Base-by-base conservation (phyloP, 2,329 filamentous ascomycete genomes). In the Alternaria consortialis region DNA sequence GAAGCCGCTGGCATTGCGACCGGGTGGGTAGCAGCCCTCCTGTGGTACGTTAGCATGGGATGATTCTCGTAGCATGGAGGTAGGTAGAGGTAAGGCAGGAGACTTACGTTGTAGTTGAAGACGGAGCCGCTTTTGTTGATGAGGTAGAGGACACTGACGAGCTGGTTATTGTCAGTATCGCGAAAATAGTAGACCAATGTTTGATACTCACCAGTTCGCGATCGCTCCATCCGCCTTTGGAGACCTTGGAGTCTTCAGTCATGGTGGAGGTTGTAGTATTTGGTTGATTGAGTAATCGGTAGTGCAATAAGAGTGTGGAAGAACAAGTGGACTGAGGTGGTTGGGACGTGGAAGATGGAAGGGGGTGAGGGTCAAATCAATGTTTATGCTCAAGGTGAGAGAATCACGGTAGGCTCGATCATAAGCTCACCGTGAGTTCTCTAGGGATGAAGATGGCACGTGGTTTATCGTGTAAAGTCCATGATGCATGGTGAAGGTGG, bases 1-100 rank as follows among this genome's bases (percentile, higher is more conserved):
- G 47, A 63, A 74, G 12, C 71, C 72, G 7, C 60, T 69, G 25
- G 44, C 46, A 36, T 63, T 65, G 48, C 73, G 72, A 5, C 67
- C 68, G 15, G 47, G 44, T 0, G 72, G 73, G 13, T 60, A 59
- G 5, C 63, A 63, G 3, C 64, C 65, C 1, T 58, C 63, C 72
- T 75, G 40, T 20, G n/a, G 13, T 23, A n/a, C 6, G 29, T 52
- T 13, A n/a, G 25, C 2, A 29, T 34, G 54, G 56, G 13, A 20
- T n/a, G 5, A 12, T 51, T 23, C 47, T 12, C 31, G n/a, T 4
- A 7, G 31, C 43, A 17, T 20, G n/a, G 34, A 3, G 7, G 13
- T 6, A 5, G 4, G 36, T 15, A 12, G 5, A 13, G 34, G 20
- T 20, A 20, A 20, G 20, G 20, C 20, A 20, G 20, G 20, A 15